Conservation (phyloP, 2,329 filamentous ascomycete species). For the Cladosporium oxysporum region DNA sequence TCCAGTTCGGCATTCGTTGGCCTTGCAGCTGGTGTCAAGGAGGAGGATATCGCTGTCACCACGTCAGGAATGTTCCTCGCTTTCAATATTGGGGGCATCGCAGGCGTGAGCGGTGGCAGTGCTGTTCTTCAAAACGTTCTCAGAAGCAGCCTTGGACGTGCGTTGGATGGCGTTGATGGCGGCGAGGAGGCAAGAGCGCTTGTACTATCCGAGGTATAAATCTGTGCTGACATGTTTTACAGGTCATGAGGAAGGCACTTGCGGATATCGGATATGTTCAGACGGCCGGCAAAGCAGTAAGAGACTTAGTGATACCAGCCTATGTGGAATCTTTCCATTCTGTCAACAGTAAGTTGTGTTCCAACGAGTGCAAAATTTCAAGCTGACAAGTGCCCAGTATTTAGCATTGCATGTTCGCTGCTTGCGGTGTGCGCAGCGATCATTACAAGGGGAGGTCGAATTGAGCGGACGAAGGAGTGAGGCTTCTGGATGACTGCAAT, state of each 20-base stretch:
- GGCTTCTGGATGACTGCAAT: no score
- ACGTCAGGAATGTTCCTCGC: constrained; percentile 51
- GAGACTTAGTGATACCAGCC: constrained; percentile 29
- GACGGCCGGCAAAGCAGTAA: constrained; percentile 24
- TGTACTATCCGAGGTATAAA: neutral
- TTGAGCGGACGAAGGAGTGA: constrained; percentile 2
- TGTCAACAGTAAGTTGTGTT: constrained; percentile 28
- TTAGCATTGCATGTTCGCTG: constrained; percentile 3
- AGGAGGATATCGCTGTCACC: constrained; percentile 52
- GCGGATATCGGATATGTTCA: constrained; percentile 45
- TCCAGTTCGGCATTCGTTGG: constrained; percentile 52
- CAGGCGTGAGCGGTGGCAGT: constrained; percentile 43
- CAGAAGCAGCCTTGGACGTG: constrained; percentile 34
- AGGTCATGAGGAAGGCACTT: constrained; percentile 47
- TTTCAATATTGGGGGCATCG: constrained; percentile 46
- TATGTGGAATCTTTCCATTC: constrained; percentile 31
- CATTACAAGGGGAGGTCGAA: constrained; percentile 3
- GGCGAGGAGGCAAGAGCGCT: constrained; percentile 29
- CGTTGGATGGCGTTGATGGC: constrained; percentile 36
- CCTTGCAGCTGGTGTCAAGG: constrained; percentile 50
- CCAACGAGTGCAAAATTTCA: neutral
- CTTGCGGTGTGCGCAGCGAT: constrained; percentile 2
- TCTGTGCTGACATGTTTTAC: neutral
- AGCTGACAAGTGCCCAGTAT: neutral
- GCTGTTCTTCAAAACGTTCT: constrained; percentile 43